Conservation (phyloP, 805 yeast genomes). For the Wickerhamomyces sydowiorum region DNA sequence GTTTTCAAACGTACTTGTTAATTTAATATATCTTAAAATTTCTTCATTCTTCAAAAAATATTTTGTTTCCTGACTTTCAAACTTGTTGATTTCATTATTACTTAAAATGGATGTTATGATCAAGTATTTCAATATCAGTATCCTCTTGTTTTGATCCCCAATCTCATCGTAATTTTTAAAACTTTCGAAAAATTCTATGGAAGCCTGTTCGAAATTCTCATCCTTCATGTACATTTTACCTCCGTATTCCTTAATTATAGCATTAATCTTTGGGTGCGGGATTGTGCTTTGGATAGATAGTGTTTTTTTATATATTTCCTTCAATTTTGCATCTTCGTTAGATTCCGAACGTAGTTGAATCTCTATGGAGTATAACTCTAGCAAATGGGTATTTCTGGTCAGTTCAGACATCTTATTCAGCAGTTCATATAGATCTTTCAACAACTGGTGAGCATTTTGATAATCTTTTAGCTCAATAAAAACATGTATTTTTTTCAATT, state of each 20-base stretch:
- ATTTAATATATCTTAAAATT: conserved; percentile 14
- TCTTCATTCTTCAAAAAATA: conserved; percentile 20
- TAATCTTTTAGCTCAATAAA: conserved; percentile 25
- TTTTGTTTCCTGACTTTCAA: conserved; percentile 25
- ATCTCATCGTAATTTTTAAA: conserved; percentile 60
- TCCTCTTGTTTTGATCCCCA: conserved; percentile 55
- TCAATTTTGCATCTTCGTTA: conserved; percentile 33
- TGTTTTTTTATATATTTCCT: conserved; percentile 43
- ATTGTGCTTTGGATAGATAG: conserved; percentile 50
- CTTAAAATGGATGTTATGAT: conserved; percentile 50
- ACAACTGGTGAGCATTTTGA: conserved; percentile 28
- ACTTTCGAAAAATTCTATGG: conserved; percentile 47
- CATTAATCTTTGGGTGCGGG: conserved; percentile 71
- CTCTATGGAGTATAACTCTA: conserved; percentile 65
- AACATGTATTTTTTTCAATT: conserved; percentile 36
- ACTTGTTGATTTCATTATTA: conserved; percentile 38
- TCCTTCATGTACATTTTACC: conserved; percentile 62
- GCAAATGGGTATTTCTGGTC: conserved; percentile 38
- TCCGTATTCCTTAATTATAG: conserved; percentile 71
- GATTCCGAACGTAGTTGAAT: conserved; percentile 45
- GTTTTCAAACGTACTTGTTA: conserved; percentile 16
- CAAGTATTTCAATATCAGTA: conserved; percentile 52
- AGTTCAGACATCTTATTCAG: conserved; percentile 38
- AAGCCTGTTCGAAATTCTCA: conserved; percentile 52
- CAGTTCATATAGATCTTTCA: conserved; percentile 31